Evolutionary conservation across 306 rosid species (phyloP), one percentile per base, ranked within the genome.

Genomic region (Comarum palustre): DNA sequence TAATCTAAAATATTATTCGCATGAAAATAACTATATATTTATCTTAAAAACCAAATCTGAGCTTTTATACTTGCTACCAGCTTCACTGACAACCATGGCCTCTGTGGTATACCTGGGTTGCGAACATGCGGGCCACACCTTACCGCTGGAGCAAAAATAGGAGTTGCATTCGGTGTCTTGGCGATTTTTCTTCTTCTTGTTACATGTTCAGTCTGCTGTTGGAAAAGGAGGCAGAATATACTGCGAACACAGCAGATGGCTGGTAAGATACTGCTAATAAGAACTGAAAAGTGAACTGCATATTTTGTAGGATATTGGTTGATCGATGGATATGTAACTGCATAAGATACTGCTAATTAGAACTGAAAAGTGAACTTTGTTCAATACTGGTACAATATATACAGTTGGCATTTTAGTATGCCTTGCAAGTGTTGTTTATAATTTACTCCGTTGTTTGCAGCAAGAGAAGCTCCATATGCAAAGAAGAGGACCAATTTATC

Each of bases 381-480:
- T 39, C 20, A 42, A 22, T 66, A 14, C 34, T 20, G 14, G 16
- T 39, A 66, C 20, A 66, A 41, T 41, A 14, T 12, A 42, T 34
- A 36, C 2, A 38, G 51, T 22, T 16, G 31, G 47, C 48, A 64
- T 36, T 66, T 20, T 22, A 12, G 52, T 38, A 20, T 42, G 20
- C n/a, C 62, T 38, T 45, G 67, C 66, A 63, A 78, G 6, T 46
- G 51, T 46, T 46, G 51, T 58, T 67, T 81, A 42, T 70, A 46
- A 43, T 66, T 51, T 38, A 57, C 70, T 59, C 27, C 41, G 8
- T 57, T 8, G 45, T 72, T 68, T 83, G 89, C 84, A 95, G 97
- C 90, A 66, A 86, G 99, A 84, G 97, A 88, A 45, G 96, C 99
- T 68, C 99, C 99, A 38, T 91, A 91, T 75, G 97, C 96, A 50